Percentiles rank a stretch among this genome's conserved stretches.
phyloP scores from a whole-genome alignment of 805 yeast genomes.

The Yarrowia porcina region DNA sequence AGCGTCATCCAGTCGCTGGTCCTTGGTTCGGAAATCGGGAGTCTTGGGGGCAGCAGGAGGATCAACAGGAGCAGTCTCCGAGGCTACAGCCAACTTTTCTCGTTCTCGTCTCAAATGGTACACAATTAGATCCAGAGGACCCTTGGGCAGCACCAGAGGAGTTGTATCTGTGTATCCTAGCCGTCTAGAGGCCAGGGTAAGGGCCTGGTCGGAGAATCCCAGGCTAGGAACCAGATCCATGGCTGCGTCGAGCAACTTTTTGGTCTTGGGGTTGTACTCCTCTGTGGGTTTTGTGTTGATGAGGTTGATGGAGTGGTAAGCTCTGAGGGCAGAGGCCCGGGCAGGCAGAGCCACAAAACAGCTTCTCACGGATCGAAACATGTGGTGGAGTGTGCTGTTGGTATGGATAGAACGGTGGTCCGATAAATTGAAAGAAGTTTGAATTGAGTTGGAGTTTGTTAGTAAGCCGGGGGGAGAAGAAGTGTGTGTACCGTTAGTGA shows the following conservation, averaged over 20 bases:
- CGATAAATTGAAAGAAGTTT: background rate
- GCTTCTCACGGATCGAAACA: constrained; percentile 12
- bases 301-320: constrained; percentile 19
- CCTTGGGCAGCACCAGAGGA: constrained; percentile 44
- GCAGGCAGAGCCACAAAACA: background rate
- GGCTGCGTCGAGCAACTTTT: constrained; percentile 33
- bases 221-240: constrained; percentile 45
- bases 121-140: constrained; percentile 53
- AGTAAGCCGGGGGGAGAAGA: background rate
- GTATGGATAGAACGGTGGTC: background rate
- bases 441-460: background rate
- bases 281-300: constrained; percentile 25
- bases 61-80: constrained; percentile 1
- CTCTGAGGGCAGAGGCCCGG: background rate
- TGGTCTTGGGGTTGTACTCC: constrained; percentile 22
- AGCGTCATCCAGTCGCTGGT: constrained; percentile 42
- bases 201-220: constrained; percentile 52
- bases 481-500: no score
- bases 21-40: constrained; percentile 39
- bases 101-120: constrained; percentile 46
- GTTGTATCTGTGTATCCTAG: constrained; percentile 53
- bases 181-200: constrained; percentile 49
- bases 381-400: background rate
- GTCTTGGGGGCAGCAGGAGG: constrained; percentile 38
- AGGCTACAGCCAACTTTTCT: constrained; percentile 28